phyloP scores from a whole-genome alignment of 2,329 filamentous ascomycete genomes.

The Lithohypha guttulata region DNA sequence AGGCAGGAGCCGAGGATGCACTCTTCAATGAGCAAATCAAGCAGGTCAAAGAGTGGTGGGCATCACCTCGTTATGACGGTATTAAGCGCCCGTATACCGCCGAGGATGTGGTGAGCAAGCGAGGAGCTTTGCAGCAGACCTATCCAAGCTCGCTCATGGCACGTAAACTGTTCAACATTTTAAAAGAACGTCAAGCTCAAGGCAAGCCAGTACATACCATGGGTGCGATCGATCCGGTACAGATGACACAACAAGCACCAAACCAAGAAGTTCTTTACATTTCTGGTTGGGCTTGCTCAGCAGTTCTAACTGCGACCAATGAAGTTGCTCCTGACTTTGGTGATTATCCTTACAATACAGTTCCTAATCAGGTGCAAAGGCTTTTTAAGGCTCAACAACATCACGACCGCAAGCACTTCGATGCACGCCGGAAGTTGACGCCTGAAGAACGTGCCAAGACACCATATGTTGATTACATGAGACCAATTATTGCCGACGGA shows the following conservation, averaged over 20 bases:
- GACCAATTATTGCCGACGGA: conserved; percentile 90
- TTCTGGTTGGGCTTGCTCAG: conserved; percentile 95
- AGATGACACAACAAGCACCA: conserved; percentile 96
- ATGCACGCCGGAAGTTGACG: conserved; percentile 66
- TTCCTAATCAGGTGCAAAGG: conserved; percentile 94
- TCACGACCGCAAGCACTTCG: conserved; percentile 94
- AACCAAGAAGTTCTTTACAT: conserved; percentile 95
- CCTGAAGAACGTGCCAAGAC: conserved; percentile 60
- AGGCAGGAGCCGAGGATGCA: conserved; percentile 71
- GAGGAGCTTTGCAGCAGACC: conserved; percentile 72
- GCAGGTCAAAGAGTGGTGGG: conserved; percentile 87
- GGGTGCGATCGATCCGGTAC: conserved; percentile 96
- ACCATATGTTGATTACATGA: conserved; percentile 82
- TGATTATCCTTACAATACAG: conserved; percentile 98
- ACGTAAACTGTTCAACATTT: conserved; percentile 80
- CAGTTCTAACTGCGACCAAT: conserved; percentile 83
- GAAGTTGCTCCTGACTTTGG: conserved; percentile 97
- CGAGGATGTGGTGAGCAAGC: conserved; percentile 84
- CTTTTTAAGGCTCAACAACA: conserved; percentile 93
- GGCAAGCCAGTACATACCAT: conserved; percentile 92
- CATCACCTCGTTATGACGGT: conserved; percentile 67
- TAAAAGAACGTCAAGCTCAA: conserved; percentile 64
- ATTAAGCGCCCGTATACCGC: conserved; percentile 89
- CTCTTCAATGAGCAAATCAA: conserved; percentile 74
- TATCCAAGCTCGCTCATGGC: conserved; percentile 95